Evolutionary conservation across 2,329 filamentous ascomycete species (phyloP), one percentile per base, ranked within the genome.

Genomic region (Fusarium sp.): DNA sequence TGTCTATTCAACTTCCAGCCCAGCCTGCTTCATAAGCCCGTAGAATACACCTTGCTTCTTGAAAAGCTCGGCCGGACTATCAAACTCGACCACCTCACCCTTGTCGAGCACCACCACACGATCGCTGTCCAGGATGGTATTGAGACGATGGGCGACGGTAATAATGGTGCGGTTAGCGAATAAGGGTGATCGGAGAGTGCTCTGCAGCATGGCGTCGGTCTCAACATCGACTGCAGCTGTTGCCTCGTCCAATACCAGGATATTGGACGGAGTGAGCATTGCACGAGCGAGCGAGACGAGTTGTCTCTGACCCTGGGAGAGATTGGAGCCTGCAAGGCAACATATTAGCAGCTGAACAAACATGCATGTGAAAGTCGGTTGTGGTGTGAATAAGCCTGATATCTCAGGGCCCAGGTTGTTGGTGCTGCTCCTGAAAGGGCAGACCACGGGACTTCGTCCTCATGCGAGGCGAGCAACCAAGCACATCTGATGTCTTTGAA

Each of bases 141-240:
- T 98, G 85, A 99, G 97, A 63, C 96, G 92, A 85, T 99, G 96
- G 33, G 96, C 96, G 79, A 99, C 98, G 2, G 96, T 99, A 83
- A 99, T 97, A 83, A 99, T 98, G 42, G 96, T 99, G 61, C 94
- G 91, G 83, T 98, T 94, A 70, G 92, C 89, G 85, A 99, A 99
- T 22, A 92, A 82, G 28, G 89, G 87, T 41, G 88, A 89, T 39
- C 90, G 87, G 63, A 92, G 84, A 33, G 91, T 92, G 54, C 84
- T 83, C 83, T 93, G 91, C 62, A 93, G 84, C 84, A 92, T 85
- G 62, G 89, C 89, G 79, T 93, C 91, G 31, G 91, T 93, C 83
- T 92, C 88, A 47, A 92, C 86, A 79, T 93, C 90, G 17, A 92
- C 89, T 31, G 87, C 90, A 75, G 95, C 95, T 36, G 96, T 99